Percentiles rank a stretch among this genome's conserved stretches.
These are phyloP conservation scores for Candolleomyces eurysporus DNA, from an alignment of 768 basidiomycete genomes.

Conservation along the genomic window DNA sequence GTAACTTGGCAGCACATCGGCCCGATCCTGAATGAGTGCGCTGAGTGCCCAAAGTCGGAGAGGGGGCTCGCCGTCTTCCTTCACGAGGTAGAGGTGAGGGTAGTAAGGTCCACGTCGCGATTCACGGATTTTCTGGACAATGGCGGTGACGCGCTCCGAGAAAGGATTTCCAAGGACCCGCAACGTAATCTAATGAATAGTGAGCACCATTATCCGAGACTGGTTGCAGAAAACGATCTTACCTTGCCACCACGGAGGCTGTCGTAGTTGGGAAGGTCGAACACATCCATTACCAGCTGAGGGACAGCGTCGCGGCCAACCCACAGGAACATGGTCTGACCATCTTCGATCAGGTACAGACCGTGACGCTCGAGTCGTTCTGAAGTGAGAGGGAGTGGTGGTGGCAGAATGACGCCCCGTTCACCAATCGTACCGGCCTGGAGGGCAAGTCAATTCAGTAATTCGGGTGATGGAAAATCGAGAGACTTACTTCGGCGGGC, in stretches of 20 bases:
- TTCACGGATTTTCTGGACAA: conserved; percentile 93
- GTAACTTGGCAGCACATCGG: conserved; percentile 93
- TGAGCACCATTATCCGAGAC: not conserved
- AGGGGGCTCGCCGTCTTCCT: conserved; percentile 96
- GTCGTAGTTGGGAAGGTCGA: conserved; percentile 85
- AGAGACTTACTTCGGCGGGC: conserved; percentile 72
- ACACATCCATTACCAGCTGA: conserved; percentile 90
- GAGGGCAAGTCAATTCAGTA: conserved; percentile 6
- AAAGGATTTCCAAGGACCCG: conserved; percentile 89
- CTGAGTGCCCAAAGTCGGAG: conserved; percentile 94
- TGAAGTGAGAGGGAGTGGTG: conserved; percentile 87
- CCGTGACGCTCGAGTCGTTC: conserved; percentile 95
- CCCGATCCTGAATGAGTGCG: conserved; percentile 91
- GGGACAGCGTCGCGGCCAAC: conserved; percentile 99
- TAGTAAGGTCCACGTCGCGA: conserved; percentile 90
- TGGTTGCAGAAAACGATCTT: conserved; percentile 14
- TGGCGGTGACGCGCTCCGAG: conserved; percentile 92
- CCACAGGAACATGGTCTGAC: conserved; percentile 97
- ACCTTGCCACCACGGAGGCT: conserved; percentile 94
- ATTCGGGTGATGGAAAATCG: conserved; percentile 4
- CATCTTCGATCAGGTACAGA: conserved; percentile 94
- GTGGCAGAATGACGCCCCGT: conserved; percentile 83
- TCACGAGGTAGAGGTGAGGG: conserved; percentile 93
- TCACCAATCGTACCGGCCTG: conserved; percentile 93
- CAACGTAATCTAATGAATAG: conserved; percentile 66